These are phyloP conservation scores for Penicillium palitans DNA, from an alignment of 2,329 filamentous ascomycete genomes.

Conservation along the genomic window DNA sequence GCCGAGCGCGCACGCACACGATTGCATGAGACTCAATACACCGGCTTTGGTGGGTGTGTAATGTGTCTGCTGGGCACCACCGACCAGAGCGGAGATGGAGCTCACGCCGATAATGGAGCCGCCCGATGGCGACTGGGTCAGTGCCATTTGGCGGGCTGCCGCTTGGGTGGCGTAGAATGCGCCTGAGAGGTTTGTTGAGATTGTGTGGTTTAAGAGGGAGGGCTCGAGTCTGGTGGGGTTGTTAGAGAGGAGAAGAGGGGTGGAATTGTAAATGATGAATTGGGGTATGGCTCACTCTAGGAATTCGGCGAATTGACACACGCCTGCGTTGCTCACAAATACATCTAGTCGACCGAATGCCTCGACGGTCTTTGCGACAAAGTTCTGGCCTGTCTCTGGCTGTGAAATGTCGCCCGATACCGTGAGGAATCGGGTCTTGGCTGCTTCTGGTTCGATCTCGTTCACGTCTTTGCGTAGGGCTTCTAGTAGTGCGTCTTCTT, in stretches of 20 bases:
- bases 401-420: constrained; percentile 76
- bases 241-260: neutral
- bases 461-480: constrained; percentile 33
- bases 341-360: constrained; percentile 62
- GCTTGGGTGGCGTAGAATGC: constrained; percentile 88
- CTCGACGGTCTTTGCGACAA: constrained; percentile 67
- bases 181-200: constrained; percentile 79
- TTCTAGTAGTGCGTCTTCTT: constrained; percentile 34
- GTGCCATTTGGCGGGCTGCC: constrained; percentile 78
- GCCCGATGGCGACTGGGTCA: constrained; percentile 66
- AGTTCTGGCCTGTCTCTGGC: constrained; percentile 66
- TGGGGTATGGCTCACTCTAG: constrained; percentile 55
- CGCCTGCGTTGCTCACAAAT: constrained; percentile 84
- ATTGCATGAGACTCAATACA: constrained; percentile 78
- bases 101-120: constrained; percentile 67
- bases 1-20: constrained; percentile 74
- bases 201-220: constrained; percentile 68
- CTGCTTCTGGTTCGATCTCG: constrained; percentile 25
- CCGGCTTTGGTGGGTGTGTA: constrained; percentile 90
- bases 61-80: constrained; percentile 75
- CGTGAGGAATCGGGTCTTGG: constrained; percentile 56
- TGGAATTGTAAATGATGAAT: neutral
- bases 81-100: constrained; percentile 49
- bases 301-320: constrained; percentile 87
- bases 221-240: constrained; percentile 55